Evolutionary conservation across 2,329 filamentous ascomycete genomes (phyloP), one percentile per base, ranked within the genome.

Genomic region (Simplicillium aogashimaense): DNA sequence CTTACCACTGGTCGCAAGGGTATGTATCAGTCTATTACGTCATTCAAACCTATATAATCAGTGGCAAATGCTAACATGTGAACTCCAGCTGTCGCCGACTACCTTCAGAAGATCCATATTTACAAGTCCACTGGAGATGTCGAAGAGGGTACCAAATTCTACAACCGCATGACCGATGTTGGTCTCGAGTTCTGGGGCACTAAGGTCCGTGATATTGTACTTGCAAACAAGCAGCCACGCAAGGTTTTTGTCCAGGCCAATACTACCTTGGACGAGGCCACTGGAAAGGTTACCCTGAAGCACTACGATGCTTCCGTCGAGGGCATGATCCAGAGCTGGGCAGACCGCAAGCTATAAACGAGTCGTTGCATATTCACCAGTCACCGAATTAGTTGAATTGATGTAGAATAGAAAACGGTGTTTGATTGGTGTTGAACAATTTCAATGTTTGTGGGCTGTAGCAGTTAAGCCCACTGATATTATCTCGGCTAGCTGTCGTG

Each of bases 161-260:
- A 94, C 58, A 78, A 82, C 45, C 74, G 82, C 25, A 89, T 95
- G 72, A 94, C 89, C 7, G 68, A 74, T 17, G 89, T 95, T 16
- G 84, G 84, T 43, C 64, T 78, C 39, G 81, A 86, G 31, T 95
- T 86, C 67, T 95, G 86, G 76, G 87, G 83, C 41, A 78, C 76
- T 47, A 83, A 82, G 63, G 77, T 95, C 18, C 74, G 90, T 42
- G 77, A 83, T 36, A 74, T 85, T 44, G 84, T 90, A 17, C 62
- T 90, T 33, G 69, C 72, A 51, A 84, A 86, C 61, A 86, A 86
- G 66, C 83, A 85, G 62, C 84, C 85, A n/a, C 69, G 84, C 44
- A 89, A 89, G 69, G 82, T 95, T 35, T 95, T 94, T 65, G 87
- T 95, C 40, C 89, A 95, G 67, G 87, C 86, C 44, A 97, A 94